These are phyloP conservation scores for Pelargonium cotyledonis DNA, from an alignment of 441 rosid genomes.

Conservation along the genomic window DNA sequence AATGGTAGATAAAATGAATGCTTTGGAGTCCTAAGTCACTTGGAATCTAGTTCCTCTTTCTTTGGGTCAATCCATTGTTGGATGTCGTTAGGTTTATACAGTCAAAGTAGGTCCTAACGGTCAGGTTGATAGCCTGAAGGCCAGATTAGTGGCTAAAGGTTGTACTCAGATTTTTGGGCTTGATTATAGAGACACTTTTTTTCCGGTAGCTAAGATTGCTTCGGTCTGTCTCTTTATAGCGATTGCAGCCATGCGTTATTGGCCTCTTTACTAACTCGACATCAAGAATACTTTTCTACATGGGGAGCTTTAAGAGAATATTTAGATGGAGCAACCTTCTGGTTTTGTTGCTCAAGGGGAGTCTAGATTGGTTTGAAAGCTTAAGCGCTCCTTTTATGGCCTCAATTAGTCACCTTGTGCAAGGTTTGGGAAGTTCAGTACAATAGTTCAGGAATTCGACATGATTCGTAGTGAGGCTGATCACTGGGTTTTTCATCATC, in stretches of 20 bases:
- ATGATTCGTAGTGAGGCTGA: too few relatives aligned
- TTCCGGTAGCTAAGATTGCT: neutral
- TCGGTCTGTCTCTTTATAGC: neutral
- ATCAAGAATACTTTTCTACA: neutral
- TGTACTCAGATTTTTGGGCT: neutral
- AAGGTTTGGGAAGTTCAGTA: neutral
- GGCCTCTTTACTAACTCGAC: neutral
- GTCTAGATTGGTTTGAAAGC: neutral
- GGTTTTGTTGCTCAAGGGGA: neutral
- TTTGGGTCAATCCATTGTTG: neutral
- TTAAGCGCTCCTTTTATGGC: neutral
- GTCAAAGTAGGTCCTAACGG: neutral
- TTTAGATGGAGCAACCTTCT: neutral
- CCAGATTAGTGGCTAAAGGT: neutral
- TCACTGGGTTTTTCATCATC: neutral
- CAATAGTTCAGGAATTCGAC: too few relatives aligned
- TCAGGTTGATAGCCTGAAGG: neutral
- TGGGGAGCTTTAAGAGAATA: neutral
- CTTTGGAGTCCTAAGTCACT: too few relatives aligned
- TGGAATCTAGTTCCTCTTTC: too few relatives aligned
- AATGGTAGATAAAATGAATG: too few relatives aligned
- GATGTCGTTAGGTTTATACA: neutral
- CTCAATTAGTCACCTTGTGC: neutral
- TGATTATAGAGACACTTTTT: neutral
- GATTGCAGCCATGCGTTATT: neutral